These are phyloP conservation scores for Picea abies DNA, from an alignment of 83 land plant species.

Conservation along the genomic window DNA sequence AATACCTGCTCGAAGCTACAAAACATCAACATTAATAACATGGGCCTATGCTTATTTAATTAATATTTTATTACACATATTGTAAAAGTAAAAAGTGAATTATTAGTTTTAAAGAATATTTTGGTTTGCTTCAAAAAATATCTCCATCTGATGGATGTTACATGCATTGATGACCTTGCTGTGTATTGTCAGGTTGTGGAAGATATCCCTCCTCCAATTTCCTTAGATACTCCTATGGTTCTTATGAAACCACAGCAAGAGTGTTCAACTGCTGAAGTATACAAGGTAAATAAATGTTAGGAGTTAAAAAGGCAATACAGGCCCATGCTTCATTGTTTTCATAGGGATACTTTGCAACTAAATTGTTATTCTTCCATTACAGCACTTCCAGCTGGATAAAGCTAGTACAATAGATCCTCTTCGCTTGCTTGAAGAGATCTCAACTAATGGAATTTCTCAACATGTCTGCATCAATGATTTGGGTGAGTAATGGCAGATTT, in stretches of 20 bases:
- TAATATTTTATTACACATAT: background rate
- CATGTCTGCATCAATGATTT: conserved; percentile 91
- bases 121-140: background rate
- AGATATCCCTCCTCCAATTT: conserved; percentile 73
- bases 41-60: background rate
- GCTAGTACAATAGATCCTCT: conserved; percentile 80
- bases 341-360: background rate
- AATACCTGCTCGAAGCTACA: no score
- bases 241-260: conserved; percentile 90
- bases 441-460: conserved; percentile 80
- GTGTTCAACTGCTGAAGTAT: conserved; percentile 94
- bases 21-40: background rate
- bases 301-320: background rate
- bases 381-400: conserved; percentile 71
- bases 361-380: conserved; percentile 24
- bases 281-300: conserved; percentile 56
- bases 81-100: background rate
- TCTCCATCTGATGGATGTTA: background rate
- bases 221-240: conserved; percentile 86
- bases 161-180: background rate
- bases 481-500: conserved; percentile 50
- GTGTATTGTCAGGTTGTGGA: conserved; percentile 62
- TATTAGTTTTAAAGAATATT: background rate
- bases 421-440: conserved; percentile 65
- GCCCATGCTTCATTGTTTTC: background rate